Evolutionary conservation across 2,329 filamentous ascomycete genomes (phyloP), one percentile per base, ranked within the genome.

Genomic region (Leptodontidium sp.): DNA sequence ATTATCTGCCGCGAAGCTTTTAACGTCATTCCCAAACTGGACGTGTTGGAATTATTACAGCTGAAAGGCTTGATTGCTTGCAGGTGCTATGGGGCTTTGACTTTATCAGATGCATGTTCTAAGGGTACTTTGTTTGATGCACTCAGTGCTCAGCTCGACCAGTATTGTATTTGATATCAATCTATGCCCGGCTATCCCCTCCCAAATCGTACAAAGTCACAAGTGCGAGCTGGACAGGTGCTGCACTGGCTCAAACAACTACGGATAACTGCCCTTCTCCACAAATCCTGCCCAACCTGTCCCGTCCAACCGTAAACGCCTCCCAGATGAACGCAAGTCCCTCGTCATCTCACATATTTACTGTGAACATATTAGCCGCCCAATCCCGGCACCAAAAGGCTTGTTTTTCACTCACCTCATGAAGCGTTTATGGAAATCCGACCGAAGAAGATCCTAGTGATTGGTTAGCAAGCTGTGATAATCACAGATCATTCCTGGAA

Each of bases 341-440:
- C 64, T 69, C 69, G 65, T 77, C 71, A 79, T 75, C 77, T 77
- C 70, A 79, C 78, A 68, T 79, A 79, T 74, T 79, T 79, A 63
- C 77, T 78, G 58, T 55, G 61, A 55, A 70, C 47, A 69, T 8
- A 29, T 76, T 73, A 74, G 73, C 66, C 65, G 59, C 65, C 65
- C 69, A 52, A 35, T 69, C 35, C 55, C 45, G 47, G 26, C 32
- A 32, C 7, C 47, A 47, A 29, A 21, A 69, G 63, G 62, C 45
- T 65, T 70, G 24, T 65, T 32, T 53, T 12, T 11, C 35, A 76
- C 76, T 64, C 61, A 79, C 77, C 77, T 84, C 96, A 99, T 99
- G 81, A 99, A 99, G 72, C 94, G 90, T 82, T 94, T 96, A 84
- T 99, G 96, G 81, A 99, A 99, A 81, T 99, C 96, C 38, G 94